Percentiles rank a stretch among this genome's conserved stretches.
Conservation (phyloP, 2,329 filamentous ascomycete genomes). For the Samsoniella hepiali region DNA sequence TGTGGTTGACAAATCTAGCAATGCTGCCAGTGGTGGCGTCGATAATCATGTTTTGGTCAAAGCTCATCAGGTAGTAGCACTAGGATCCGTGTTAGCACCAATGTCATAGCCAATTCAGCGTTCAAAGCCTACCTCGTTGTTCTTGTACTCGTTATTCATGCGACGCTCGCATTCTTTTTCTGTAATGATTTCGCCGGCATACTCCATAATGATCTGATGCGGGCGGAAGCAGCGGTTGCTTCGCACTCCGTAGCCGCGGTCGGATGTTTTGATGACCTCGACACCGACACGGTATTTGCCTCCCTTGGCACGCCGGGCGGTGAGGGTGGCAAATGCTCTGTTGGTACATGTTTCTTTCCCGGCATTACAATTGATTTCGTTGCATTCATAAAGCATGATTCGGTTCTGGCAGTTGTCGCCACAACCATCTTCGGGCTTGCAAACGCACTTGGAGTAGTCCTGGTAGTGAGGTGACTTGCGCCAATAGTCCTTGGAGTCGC, state of each 20-base stretch:
- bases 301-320: constrained; percentile 69
- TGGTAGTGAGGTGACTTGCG: constrained; percentile 73
- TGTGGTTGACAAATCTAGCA: constrained; percentile 97
- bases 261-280: constrained; percentile 85
- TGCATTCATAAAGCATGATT: constrained; percentile 97
- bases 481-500: constrained; percentile 77
- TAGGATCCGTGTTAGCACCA: constrained; percentile 35
- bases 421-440: constrained; percentile 74
- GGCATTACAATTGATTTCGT: constrained; percentile 81
- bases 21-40: constrained; percentile 95
- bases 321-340: constrained; percentile 79
- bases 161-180: constrained; percentile 88
- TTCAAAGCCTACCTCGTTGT: constrained; percentile 69
- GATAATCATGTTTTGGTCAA: constrained; percentile 97
- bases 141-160: constrained; percentile 90
- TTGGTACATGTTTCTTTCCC: constrained; percentile 75
- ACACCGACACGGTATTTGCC: constrained; percentile 90
- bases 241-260: constrained; percentile 88
- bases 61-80: constrained; percentile 99
- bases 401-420: constrained; percentile 89
- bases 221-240: constrained; percentile 84
- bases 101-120: neutral
- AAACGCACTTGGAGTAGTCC: constrained; percentile 75
- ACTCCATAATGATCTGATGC: constrained; percentile 96
- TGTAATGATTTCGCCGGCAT: constrained; percentile 96